These are phyloP conservation scores for Gnetum montanum DNA, from an alignment of 75 land plant genomes.

Conservation along the genomic window DNA sequence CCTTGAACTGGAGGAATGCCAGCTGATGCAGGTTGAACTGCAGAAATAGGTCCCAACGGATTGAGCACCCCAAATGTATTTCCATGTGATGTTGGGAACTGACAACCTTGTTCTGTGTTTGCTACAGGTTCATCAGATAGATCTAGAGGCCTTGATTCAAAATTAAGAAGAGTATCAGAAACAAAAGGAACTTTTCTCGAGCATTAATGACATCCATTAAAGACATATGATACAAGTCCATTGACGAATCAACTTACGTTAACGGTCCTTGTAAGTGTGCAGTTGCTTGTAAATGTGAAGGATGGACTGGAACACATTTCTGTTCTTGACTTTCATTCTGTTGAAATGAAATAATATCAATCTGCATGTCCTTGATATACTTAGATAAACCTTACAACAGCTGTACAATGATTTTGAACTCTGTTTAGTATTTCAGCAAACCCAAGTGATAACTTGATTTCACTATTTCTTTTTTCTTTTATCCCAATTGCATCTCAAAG, in stretches of 20 bases:
- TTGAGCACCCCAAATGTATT: constrained; percentile 34
- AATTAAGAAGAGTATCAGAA: constrained; percentile 5
- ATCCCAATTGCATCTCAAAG: too few relatives aligned
- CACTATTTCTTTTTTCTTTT: too few relatives aligned
- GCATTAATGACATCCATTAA: background rate
- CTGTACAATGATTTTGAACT: too few relatives aligned
- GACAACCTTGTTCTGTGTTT: constrained; percentile 55
- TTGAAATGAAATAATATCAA: too few relatives aligned
- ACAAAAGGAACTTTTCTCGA: too few relatives aligned
- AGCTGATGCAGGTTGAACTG: constrained; percentile 33
- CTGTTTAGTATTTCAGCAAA: too few relatives aligned
- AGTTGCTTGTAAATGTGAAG: constrained; percentile 63
- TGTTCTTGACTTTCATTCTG: constrained; percentile 58
- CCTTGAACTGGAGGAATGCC: constrained; percentile 37
- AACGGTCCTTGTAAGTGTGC: constrained; percentile 29
- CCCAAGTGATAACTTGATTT: too few relatives aligned
- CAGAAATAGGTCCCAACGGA: constrained; percentile 29
- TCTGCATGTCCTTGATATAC: too few relatives aligned
- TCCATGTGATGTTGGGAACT: constrained; percentile 27
- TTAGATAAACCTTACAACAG: too few relatives aligned
- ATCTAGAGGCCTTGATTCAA: constrained; percentile 76
- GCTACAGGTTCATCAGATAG: constrained; percentile 44
- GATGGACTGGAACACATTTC: constrained; percentile 37
- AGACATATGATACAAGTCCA: too few relatives aligned
- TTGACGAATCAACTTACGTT: constrained; percentile 60